Base-by-base conservation (phyloP, 1,139 yeast species). In the Lodderomyces orthopsilosis region DNA sequence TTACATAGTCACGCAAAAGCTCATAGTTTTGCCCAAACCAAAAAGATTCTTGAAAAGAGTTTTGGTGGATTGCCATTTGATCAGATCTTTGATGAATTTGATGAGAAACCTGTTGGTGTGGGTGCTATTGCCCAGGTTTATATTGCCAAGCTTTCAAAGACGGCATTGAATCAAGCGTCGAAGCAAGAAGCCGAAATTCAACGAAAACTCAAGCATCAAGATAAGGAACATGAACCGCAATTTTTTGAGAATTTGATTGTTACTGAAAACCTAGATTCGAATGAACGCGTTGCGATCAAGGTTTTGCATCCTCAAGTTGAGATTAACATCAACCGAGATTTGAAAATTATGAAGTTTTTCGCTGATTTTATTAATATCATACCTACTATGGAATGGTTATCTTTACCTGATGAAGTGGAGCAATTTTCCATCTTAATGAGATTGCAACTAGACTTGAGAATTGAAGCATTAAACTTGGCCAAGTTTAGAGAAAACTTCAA, bases 101-200 rank as follows among this genome's bases (percentile, higher is more conserved):
- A 78, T 35, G 83, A 79, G 35, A 70, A 61, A 27, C 98, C 98
- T 0, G 66, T 90, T 6, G 98, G 98, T 1, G 94, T 91, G 12
- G 98, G 98, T 6, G 97, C 98, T 1, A 93, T 93, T 66, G 98
- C 97, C 0, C 98, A 93, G 61, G 98, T 93, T 4, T 89, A 93
- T 63, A 67, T 79, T 38, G 97, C 89, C 1, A 84, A 80, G 51
- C 65, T 90, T 27, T 77, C 79, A 17, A 59, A 65, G 19, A 65
- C 66, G 33, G 75, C 75, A 22, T 61, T 78, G 34, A 58, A 62
- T 14, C 59, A 62, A 40, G 68, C 68, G 5, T 55, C 58, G n/a
- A 61, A 59, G 15, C 72, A 64, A 19, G 51, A 54, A 26, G 53
- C 59, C 8, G 18, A 37, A 33, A 47, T 54, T 5, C 56, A 56